A percentile compares a stretch with the other conserved stretches of the same genome.
These are phyloP conservation scores for Sugiyamaella chiloensis DNA, from an alignment of 805 yeast genomes.

Conservation along the genomic window DNA sequence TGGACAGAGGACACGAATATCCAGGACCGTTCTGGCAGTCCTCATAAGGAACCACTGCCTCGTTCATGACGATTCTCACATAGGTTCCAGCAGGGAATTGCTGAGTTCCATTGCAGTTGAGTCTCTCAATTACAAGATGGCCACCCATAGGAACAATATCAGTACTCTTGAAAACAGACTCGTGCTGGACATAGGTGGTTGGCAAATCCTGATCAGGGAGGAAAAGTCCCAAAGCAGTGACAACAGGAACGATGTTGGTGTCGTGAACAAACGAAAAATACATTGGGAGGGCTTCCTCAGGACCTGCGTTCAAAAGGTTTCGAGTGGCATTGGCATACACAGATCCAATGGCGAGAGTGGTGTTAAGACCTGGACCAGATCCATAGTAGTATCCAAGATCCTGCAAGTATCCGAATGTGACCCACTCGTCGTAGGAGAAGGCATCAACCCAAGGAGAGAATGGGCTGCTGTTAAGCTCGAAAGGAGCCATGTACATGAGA, in stretches of 20 bases:
- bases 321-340: conserved; percentile 48
- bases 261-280: conserved; percentile 54
- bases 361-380: conserved; percentile 48
- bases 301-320: conserved; percentile 41
- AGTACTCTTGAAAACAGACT: conserved; percentile 43
- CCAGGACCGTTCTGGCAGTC: conserved; percentile 54
- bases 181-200: conserved; percentile 31
- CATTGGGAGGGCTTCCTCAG: conserved; percentile 35
- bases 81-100: conserved; percentile 29
- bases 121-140: conserved; percentile 48
- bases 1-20: conserved; percentile 42
- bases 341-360: conserved; percentile 42
- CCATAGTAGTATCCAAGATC: conserved; percentile 46
- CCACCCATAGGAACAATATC: conserved; percentile 60
- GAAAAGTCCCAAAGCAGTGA: conserved; percentile 48
- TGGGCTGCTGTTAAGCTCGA: conserved; percentile 49
- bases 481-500: conserved; percentile 48
- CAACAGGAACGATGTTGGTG: conserved; percentile 50
- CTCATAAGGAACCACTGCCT: conserved; percentile 52
- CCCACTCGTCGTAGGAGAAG: conserved; percentile 50
- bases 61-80: conserved; percentile 50
- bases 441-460: conserved; percentile 40
- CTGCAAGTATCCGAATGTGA: conserved; percentile 40
- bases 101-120: conserved; percentile 41
- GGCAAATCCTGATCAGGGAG: conserved; percentile 42